Evolutionary conservation across 352 stramenopile genomes (phyloP), one percentile per base, ranked within the genome.

Genomic region (Phytopythium kandeliae): DNA sequence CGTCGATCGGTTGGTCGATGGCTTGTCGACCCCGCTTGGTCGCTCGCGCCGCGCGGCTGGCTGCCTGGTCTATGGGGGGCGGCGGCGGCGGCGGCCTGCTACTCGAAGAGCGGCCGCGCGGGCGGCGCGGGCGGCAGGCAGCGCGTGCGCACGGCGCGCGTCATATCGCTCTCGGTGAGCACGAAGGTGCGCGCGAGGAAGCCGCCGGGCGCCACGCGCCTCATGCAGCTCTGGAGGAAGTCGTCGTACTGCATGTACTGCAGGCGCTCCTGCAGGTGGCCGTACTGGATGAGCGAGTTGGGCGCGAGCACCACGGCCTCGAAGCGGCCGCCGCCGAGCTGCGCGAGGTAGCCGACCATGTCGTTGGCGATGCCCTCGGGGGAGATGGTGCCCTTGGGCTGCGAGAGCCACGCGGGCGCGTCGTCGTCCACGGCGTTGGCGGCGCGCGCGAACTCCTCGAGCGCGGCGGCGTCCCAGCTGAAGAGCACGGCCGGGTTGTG

Each of bases 161-260:
- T 40, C 48, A 63, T 62, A 11, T 57, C 61, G 21, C 56, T 60
- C 43, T 40, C 53, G 3, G 59, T 75, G 19, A 75, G 45, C 53
- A 65, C 66, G 44, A 69, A 75, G 12, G 59, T 74, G 11, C 62
- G 55, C 45, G 66, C 66, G 36, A 74, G 56, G 42, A 55, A 64
- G 51, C 52, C 62, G 31, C 66, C 66, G 11, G 66, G 47, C 26
- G 66, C 47, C 35, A 74, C 66, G 21, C 47, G 61, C 26, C 55
- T 37, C 66, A 71, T 67, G 53, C 66, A 74, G 42, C 60, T 63
- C 48, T 74, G 66, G 54, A 72, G 67, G 46, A 69, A 71, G 45
- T 65, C 56, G 54, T 75, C 66, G 57, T 75, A 69, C 51, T 75
- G 62, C 62, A 75, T 75, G 51, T 75, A 75, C 42, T 71, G 62